Conservation (phyloP, 2,329 filamentous ascomycete species). For the Colletotrichum horii region DNA sequence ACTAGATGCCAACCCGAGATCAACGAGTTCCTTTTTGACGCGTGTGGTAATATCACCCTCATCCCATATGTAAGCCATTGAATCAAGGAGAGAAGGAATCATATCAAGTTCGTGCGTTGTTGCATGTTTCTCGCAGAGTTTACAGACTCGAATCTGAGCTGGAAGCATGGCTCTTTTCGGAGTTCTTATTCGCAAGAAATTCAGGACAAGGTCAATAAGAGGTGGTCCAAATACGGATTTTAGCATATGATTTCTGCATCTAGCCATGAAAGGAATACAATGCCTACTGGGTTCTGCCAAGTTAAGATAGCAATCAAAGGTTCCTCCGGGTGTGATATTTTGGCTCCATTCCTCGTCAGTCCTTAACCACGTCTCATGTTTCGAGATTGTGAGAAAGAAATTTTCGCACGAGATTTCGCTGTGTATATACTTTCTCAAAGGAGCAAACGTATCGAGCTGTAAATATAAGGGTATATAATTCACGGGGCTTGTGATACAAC, state of each 20-base stretch:
- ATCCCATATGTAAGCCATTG: constrained; percentile 52
- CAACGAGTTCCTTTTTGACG: constrained; percentile 49
- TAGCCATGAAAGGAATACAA: not conserved
- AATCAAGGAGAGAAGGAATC: constrained; percentile 15
- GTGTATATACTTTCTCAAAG: no score
- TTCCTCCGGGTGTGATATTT: no score
- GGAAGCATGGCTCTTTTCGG: constrained; percentile 34
- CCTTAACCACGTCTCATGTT: no score
- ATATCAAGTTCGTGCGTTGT: constrained; percentile 52
- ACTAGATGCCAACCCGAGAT: constrained; percentile 49
- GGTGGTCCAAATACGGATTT: no score
- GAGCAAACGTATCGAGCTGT: no score
- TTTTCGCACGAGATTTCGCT: no score
- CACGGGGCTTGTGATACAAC: no score
- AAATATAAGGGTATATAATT: no score
- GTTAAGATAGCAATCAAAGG: no score
- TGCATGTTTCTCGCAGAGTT: constrained; percentile 48
- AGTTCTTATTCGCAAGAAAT: constrained; percentile 3
- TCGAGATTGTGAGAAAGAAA: no score
- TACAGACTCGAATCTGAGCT: constrained; percentile 33
- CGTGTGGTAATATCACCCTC: constrained; percentile 45
- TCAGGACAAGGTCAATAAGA: not conserved
- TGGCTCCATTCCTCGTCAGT: no score
- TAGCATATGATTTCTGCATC: not conserved
- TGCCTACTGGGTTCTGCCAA: no score